Percentiles rank a stretch among this genome's conserved stretches.
phyloP scores from a whole-genome alignment of 768 basidiomycete genomes.

The Leccinum olivaceopallidum region DNA sequence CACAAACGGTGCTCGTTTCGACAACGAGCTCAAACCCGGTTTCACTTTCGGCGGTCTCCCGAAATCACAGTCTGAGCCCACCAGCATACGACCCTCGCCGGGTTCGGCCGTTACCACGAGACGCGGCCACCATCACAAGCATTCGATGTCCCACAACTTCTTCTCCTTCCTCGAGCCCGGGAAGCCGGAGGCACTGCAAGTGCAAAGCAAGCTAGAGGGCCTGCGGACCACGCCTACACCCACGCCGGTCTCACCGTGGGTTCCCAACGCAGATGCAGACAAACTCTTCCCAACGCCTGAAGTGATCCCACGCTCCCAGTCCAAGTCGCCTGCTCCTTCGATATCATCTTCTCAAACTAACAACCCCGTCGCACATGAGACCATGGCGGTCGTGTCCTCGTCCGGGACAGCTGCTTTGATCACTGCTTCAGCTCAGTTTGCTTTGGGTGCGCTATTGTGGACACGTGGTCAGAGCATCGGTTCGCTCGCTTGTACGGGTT shows the following conservation, averaged over 20 bases:
- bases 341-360: slow-evolving; percentile 4
- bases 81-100: slow-evolving; percentile 14
- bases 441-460: slow-evolving; percentile 80
- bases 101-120: slow-evolving; percentile 28
- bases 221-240: slow-evolving; percentile 61
- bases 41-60: slow-evolving; percentile 67
- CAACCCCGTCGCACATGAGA: neutral
- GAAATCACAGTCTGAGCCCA: slow-evolving; percentile 26
- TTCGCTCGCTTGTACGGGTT: slow-evolving; percentile 81
- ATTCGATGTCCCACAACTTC: slow-evolving; percentile 92
- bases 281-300: slow-evolving; percentile 11
- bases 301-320: slow-evolving; percentile 22
- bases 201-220: slow-evolving; percentile 30
- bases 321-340: slow-evolving; percentile 23
- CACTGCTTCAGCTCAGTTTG: slow-evolving; percentile 48
- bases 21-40: slow-evolving; percentile 47
- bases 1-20: slow-evolving; percentile 27
- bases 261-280: slow-evolving; percentile 43
- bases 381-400: slow-evolving; percentile 16
- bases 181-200: slow-evolving; percentile 3
- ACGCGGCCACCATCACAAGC: slow-evolving; percentile 88
- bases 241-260: slow-evolving; percentile 67
- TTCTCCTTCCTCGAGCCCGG: slow-evolving; percentile 94
- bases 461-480: slow-evolving; percentile 86
- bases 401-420: slow-evolving; percentile 23